Base-by-base conservation (phyloP, 2,329 filamentous ascomycete genomes). In the Colletotrichum acutatum region DNA sequence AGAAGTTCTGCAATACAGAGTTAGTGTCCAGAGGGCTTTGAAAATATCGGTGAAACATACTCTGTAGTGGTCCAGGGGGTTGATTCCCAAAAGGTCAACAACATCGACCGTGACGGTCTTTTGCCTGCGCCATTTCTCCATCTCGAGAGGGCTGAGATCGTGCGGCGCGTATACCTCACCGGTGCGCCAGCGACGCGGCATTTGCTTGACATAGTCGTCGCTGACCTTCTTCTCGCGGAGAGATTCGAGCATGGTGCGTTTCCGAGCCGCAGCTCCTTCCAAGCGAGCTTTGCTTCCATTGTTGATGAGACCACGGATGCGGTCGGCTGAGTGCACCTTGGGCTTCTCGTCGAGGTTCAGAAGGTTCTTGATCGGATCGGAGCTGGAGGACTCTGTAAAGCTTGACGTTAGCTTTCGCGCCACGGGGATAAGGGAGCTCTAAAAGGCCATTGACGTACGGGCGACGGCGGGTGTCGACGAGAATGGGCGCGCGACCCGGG, bases 81-180 rank as follows among this genome's bases (percentile, higher is more conserved):
- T 93, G 72, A 98, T 86, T 26, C 92, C 93, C 79, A 98, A 82
- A 52, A 92, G 85, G 82, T 98, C 95, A 76, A 98, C 91, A 7
- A 93, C 90, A 82, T 99, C 96, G 66, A 81, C 86, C 53, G 87
- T 84, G 74, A 89, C 89, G 75, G 82, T 83, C 68, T 85, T 82
- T 76, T 84, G 84, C 80, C 84, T 87, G 82, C 89, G 91, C 93
- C 93, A 98, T 86, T 97, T 97, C 79, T 84, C 84, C 90, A 94
- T 92, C 88, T 98, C 95, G 46, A 86, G 84, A 28, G 91, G 88
- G 68, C 90, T 93, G 80, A 99, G 83, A 83, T 99, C 97, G 80
- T 95, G 94, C 42, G 97, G 97, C 72, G 95, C 90, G 84, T 98
- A 98, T 65, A 98, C 88, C 80, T 98, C 95, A 77, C 97, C 97